Conservation (phyloP, 345 rosid species). For the Euphorbia tirucalli region DNA sequence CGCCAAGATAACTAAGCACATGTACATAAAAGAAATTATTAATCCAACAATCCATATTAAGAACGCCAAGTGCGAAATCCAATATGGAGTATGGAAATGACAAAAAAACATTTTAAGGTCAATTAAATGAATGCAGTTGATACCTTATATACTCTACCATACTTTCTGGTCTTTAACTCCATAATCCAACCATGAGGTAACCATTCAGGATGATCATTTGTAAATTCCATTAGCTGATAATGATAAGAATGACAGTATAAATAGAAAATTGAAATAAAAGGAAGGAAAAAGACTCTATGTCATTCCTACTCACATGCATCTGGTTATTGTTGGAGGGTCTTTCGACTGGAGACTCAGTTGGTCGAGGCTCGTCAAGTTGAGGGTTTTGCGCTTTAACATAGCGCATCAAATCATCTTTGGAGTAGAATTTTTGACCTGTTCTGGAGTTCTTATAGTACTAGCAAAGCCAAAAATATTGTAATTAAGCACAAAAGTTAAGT, state of each 20-base stretch:
- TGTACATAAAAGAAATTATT: neutral
- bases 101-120: neutral
- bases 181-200: conserved; percentile 41
- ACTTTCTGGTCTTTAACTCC: conserved; percentile 26
- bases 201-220: conserved; percentile 35
- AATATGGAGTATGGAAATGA: neutral
- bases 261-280: neutral
- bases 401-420: conserved; percentile 48
- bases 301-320: conserved; percentile 26
- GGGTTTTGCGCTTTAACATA: conserved; percentile 20
- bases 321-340: conserved; percentile 12
- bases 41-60: neutral
- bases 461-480: conserved; percentile 17
- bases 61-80: neutral
- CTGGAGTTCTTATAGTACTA: conserved; percentile 42
- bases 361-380: conserved; percentile 14
- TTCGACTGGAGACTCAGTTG: neutral
- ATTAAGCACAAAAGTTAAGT: neutral
- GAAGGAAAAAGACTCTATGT: neutral
- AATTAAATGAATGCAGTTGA: neutral
- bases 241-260: conserved; percentile 7
- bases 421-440: conserved; percentile 43
- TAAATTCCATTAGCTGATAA: conserved; percentile 18
- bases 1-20: neutral
- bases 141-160: conserved; percentile 42